Evolutionary conservation across 441 rosid species (phyloP), one percentile per base, ranked within the genome.

Genomic region (Metrosideros polymorpha): DNA sequence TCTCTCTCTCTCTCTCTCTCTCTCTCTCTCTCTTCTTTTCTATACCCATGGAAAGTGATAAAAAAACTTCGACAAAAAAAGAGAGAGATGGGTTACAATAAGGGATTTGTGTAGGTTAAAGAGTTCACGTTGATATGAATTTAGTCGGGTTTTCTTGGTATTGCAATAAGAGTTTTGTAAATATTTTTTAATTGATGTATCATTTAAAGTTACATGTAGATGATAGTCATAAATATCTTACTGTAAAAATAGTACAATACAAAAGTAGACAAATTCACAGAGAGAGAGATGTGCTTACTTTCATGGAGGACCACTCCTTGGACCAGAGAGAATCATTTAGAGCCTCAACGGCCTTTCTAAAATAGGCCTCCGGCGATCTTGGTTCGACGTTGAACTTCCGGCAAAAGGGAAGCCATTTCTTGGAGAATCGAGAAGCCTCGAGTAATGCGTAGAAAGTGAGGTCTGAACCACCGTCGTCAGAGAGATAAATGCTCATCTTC

Each of bases 331-430:
- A 25, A 52, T 83, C 59, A 24, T 52, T 29, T 18, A 66, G 13
- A 55, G 66, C 83, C 12, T 52, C 61, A 4, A 9, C 13, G 12
- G 29, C 39, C 52, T 19, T 84, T 27, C 54, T 39, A 50, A 71
- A 87, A 55, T 87, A 84, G n/a, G 82, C 86, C 54, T 82, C 84
- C 25, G 89, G 89, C 2, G 82, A 55, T 24, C 85, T 87, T 10
- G 89, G 85, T 43, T 87, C 56, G 7, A 50, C 52, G 12, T 56
- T 82, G 24, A 77, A 79, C 63, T 79, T 84, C 43, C 56, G 63
- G 43, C 86, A 87, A 43, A 87, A 87, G 51, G 89, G 89, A 12
- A 87, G 59, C 89, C 89, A 87, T 50, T 50, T 39, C 53, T 35
- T 79, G 19, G 86, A 57, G 45, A 84, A 87, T 12, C 53, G 61